Conservation (phyloP, 768 basidiomycete genomes). For the Suillus tomentosus region DNA sequence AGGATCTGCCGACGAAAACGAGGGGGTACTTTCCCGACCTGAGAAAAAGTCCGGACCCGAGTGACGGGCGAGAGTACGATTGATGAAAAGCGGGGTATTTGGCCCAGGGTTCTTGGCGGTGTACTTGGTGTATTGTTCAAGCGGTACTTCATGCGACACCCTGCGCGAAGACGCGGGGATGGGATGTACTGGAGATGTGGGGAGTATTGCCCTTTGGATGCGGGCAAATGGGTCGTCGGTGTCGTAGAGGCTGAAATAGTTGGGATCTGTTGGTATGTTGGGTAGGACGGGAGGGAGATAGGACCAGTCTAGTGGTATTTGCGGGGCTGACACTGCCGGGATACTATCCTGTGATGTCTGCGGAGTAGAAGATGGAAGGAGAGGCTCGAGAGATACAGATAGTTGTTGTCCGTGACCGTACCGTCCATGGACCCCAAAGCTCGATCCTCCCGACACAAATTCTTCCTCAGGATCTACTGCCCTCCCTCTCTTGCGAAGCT, state of each 20-base stretch:
- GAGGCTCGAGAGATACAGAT: constrained; percentile 27
- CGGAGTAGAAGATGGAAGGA: constrained; percentile 19
- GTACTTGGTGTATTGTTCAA: background rate
- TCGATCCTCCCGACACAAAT: background rate
- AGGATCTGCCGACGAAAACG: background rate
- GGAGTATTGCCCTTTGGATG: constrained; percentile 1
- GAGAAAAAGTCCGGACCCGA: background rate
- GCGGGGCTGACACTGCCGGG: constrained; percentile 9
- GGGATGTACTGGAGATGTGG: background rate
- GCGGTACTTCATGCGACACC: background rate
- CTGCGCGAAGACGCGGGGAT: background rate
- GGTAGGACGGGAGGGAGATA: background rate
- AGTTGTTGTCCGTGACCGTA: constrained; percentile 16
- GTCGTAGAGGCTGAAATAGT: background rate
- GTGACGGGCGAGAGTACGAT: background rate
- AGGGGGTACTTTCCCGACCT: background rate
- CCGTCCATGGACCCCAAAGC: background rate
- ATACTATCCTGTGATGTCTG: background rate
- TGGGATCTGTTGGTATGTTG: background rate
- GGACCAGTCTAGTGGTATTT: background rate
- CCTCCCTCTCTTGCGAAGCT: constrained; percentile 16
- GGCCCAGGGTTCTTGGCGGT: background rate
- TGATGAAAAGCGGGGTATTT: background rate
- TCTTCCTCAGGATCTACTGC: constrained; percentile 2
- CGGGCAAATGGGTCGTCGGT: background rate